Evolutionary conservation across 192 early-diverging fungal species (phyloP).

Genomic region (Dissophora ornata): DNA sequence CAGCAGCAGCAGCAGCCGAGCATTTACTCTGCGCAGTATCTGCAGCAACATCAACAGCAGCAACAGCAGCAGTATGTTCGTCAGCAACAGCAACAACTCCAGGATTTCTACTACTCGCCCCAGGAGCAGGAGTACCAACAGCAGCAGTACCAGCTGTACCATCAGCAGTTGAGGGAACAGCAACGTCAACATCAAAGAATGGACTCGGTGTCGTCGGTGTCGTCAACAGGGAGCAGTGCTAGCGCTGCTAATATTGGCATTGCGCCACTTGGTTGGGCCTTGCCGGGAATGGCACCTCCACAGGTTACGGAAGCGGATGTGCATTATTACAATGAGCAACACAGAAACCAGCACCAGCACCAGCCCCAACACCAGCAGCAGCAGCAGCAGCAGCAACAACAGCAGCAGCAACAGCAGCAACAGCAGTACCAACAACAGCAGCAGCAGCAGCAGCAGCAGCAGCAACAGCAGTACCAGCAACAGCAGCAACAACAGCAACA

Average conservation of each 20-base stretch:
- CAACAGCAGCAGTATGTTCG: conserved; percentile 32
- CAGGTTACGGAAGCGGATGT: conserved; percentile 31
- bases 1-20: conserved; percentile 18
- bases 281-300: conserved; percentile 46
- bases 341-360: conserved; percentile 1
- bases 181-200: conserved; percentile 27
- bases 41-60: conserved; percentile 32
- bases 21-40: conserved; percentile 32
- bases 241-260: conserved; percentile 20
- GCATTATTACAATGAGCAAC: conserved; percentile 11
- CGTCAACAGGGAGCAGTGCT: conserved; percentile 17
- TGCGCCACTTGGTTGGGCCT: conserved; percentile 46
- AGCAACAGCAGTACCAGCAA: conserved; percentile 36
- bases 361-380: conserved; percentile 3
- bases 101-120: conserved; percentile 48
- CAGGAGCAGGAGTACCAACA: conserved; percentile 49
- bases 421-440: conserved; percentile 6
- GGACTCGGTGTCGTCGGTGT: conserved; percentile 33
- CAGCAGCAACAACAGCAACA: conserved; percentile 9
- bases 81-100: conserved; percentile 47
- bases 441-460: conserved; percentile 18
- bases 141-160: conserved; percentile 46
- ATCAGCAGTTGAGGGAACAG: conserved; percentile 39
- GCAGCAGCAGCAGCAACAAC: conserved; percentile 15
- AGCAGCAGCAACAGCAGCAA: conserved; percentile 9